A percentile compares a stretch with the other conserved stretches of the same genome.
Conservation (phyloP, 2,329 filamentous ascomycete species). For the Furcasterigmium sp. region DNA sequence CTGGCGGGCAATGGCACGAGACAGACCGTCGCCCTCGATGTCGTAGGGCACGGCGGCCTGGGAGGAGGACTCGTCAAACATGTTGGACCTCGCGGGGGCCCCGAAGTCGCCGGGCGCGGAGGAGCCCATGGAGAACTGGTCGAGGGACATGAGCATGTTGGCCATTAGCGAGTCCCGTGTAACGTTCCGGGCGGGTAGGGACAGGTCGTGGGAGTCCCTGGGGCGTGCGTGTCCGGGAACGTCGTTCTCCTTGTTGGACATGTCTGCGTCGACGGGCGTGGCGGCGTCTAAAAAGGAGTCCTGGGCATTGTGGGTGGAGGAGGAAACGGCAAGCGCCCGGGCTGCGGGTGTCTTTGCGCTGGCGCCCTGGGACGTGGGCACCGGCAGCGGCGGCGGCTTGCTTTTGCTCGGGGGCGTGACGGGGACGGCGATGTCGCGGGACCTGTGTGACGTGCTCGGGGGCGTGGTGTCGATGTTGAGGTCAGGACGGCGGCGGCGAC, state of each 20-base stretch:
- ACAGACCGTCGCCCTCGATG: constrained; percentile 7
- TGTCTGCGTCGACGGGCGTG: constrained; percentile 29
- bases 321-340: constrained; percentile 23
- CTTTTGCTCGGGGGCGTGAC: constrained; percentile 6
- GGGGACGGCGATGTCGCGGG: not conserved
- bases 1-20: constrained; percentile 12
- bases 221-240: constrained; percentile 20
- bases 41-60: constrained; percentile 9
- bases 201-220: constrained; percentile 79
- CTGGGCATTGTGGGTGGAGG: constrained; percentile 18
- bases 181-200: constrained; percentile 68
- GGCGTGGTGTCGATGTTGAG: constrained; percentile 13
- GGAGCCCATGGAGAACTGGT: constrained; percentile 62
- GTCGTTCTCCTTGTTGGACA: constrained; percentile 23
- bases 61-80: constrained; percentile 7
- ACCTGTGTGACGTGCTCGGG: constrained; percentile 6
- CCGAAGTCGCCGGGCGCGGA: not conserved
- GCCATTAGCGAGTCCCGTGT: constrained; percentile 89
- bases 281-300: constrained; percentile 33
- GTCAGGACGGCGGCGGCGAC: constrained; percentile 13
- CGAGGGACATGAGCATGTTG: constrained; percentile 91
- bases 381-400: constrained; percentile 5
- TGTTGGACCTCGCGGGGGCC: not conserved
- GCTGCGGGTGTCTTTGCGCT: constrained; percentile 23
- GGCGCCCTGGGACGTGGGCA: constrained; percentile 4